Evolutionary conservation across 2,329 filamentous ascomycete genomes (phyloP).

Genomic region (Neonectria neomacrospora): DNA sequence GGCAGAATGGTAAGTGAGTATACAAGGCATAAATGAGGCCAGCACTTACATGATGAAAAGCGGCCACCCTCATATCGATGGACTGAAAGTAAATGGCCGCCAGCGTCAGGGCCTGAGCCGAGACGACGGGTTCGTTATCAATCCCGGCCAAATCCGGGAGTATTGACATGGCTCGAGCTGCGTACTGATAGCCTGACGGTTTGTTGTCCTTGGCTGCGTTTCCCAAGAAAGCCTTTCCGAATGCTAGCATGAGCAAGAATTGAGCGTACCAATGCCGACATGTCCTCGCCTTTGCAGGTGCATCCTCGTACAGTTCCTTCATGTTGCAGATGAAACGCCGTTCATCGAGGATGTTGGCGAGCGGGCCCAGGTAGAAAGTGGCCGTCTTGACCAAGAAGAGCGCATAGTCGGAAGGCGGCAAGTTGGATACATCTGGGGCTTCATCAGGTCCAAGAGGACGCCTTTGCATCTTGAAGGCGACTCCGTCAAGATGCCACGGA

Average conservation of each 20-base stretch:
- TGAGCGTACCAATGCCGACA: conserved; percentile 47
- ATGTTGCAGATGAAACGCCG: conserved; percentile 33
- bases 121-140: conserved; percentile 36
- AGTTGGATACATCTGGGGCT: conserved; percentile 34
- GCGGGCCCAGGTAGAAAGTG: conserved; percentile 36
- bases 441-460: conserved; percentile 36
- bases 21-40: background rate
- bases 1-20: background rate
- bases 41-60: conserved; percentile 51
- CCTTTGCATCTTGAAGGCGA: conserved; percentile 40
- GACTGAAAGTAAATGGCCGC: conserved; percentile 54
- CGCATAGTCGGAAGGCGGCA: conserved; percentile 39
- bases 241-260: conserved; percentile 48
- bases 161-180: conserved; percentile 52
- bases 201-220: conserved; percentile 41
- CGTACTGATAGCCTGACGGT: conserved; percentile 53
- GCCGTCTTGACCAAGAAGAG: conserved; percentile 41
- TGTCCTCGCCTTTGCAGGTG: conserved; percentile 27
- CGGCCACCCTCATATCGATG: conserved; percentile 53
- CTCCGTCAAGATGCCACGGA: conserved; percentile 44
- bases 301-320: conserved; percentile 39
- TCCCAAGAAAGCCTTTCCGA: conserved; percentile 47
- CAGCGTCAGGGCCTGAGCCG: conserved; percentile 47
- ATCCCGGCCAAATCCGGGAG: conserved; percentile 49
- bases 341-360: conserved; percentile 39